Base-by-base conservation (phyloP, 495 filamentous ascomycete genomes). In the Choiromyces venosus region DNA sequence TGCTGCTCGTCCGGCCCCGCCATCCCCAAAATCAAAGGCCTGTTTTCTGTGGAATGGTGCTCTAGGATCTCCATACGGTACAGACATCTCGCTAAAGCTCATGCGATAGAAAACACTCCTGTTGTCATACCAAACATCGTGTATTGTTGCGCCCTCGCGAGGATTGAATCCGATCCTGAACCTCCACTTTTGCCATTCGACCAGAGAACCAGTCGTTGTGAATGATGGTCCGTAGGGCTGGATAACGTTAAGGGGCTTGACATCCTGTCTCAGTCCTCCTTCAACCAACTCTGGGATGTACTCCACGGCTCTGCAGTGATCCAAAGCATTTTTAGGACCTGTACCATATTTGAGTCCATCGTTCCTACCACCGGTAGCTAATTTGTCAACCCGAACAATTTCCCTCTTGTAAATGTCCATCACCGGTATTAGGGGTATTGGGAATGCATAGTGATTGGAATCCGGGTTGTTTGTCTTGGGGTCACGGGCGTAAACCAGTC, bases 81-180 rank as follows among this genome's bases (percentile, higher is more conserved):
- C 89, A 8, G 88, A 91, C 90, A 92, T 92, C 72, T 93, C 91
- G 19, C 89, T 92, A 36, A 92, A 84, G 36, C 88, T 86, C 44
- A 93, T 83, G 37, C 91, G 86, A 79, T 92, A 92, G 71, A 93
- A 86, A 6, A 93, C 78, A 73, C 86, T 88, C 35, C 91, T 85
- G 39, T 86, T 86, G 77, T 91, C 90, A 74, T 92, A 93, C 70
- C 86, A 86, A 4, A 92, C 83, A 75, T 91, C 88, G 73, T 91
- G 86, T 37, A 89, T 81, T 38, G 89, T 87, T 73, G 88, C 84
- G 6, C 89, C 89, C 77, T 91, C 89, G 14, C 89, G 85, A 68
- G 85, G 84, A 65, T 90, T 91, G 80, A 89, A 91, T 8, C 87
- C 88, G 14, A 91, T 84, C 33, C 89, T 83, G 81, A 91, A 89